A percentile compares a stretch with the other conserved stretches of the same genome.
Conservation (phyloP, 192 early-diverging fungal species). For the Coemansia pectinata region DNA sequence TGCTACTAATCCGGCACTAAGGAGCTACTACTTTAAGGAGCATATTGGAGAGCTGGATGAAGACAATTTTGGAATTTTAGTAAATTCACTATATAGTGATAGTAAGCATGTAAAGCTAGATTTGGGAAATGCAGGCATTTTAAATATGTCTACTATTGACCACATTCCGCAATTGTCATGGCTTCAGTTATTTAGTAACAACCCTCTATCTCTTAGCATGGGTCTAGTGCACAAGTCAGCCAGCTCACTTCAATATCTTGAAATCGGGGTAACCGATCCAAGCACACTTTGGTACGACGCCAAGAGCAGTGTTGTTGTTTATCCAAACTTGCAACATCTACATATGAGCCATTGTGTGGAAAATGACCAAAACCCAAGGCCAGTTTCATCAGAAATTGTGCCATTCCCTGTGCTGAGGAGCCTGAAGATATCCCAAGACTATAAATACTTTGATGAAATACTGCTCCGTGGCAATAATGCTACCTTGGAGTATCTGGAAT, state of each 20-base stretch:
- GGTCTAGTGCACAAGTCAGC: background rate
- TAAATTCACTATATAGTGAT: background rate
- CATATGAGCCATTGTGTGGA: background rate
- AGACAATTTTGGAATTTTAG: background rate
- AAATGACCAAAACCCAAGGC: background rate
- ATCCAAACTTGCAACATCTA: constrained; percentile 2
- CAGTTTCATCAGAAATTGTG: background rate
- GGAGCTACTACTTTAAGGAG: background rate
- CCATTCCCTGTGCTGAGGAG: background rate
- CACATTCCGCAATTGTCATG: background rate
- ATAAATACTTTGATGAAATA: constrained; percentile 5
- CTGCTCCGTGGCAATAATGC: constrained; percentile 10
- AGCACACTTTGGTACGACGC: background rate
- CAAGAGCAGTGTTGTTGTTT: background rate
- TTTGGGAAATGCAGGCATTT: background rate
- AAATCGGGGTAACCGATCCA: background rate
- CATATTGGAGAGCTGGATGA: background rate
- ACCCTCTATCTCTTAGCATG: no score
- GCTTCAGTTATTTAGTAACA: background rate
- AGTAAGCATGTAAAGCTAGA: background rate
- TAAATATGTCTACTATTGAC: background rate
- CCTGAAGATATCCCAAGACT: background rate
- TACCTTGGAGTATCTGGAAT: background rate
- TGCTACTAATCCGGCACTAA: background rate
- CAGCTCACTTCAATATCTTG: background rate